Base-by-base conservation (phyloP, 345 rosid genomes). In the Heritiera fomes region DNA sequence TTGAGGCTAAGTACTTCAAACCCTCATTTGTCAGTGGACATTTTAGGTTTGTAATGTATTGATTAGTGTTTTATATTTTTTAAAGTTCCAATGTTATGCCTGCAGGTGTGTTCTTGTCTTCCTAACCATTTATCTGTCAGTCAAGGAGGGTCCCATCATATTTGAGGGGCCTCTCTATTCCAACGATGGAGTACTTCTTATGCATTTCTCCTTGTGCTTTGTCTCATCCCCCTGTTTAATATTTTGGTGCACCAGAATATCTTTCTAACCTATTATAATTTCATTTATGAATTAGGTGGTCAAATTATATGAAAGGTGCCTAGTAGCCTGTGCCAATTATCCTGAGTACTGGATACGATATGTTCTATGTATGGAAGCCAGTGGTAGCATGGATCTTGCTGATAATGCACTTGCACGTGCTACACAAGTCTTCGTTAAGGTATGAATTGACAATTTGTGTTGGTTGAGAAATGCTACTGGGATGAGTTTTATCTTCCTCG, bases 341-440 rank as follows among this genome's bases (percentile, higher is more conserved):
- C 90, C 98, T 0, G 98, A 91, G 71, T 94, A 91, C 77, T 97
- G 99, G 99, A 88, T 91, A 70, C 89, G 97, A 9, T 97, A 97
- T 84, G 84, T 90, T 72, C 84, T 91, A 85, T 85, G 92, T 87
- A 93, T 94, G 99, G 88, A 90, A 86, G 86, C 84, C 73, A 88
- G 84, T 80, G 93, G 91, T 82, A 94, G 90, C 67, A 81, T 83
- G 90, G 99, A 97, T 82, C 92, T 94, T 85, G 97, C 92, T 20
- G 89, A 91, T 71, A 94, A 93, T 81, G 98, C 97, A 17, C 97
- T 97, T 78, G 79, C 86, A 83, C 96, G 98, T 83, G 97, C 99
- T 80, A 90, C 98, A 61, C 94, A 94, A 84, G 93, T 91, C 63
- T 97, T 94, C 82, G 99, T 97, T 77, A 97, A 97, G 99, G 99